Evolutionary conservation across 2,329 filamentous ascomycete genomes (phyloP), one percentile per base, ranked within the genome.

Genomic region (Hypoxylon rubiginosum): DNA sequence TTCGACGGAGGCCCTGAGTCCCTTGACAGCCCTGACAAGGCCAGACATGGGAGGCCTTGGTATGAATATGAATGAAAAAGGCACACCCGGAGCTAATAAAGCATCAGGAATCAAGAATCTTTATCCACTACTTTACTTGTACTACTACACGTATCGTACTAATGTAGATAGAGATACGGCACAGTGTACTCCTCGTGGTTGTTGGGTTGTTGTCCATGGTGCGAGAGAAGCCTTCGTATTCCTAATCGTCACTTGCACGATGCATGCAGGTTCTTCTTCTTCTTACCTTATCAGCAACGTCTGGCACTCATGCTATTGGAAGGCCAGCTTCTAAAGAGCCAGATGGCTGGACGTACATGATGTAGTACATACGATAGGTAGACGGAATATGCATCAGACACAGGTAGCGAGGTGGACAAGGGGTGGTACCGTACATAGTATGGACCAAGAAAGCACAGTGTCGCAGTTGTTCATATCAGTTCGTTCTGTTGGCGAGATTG

Each of bases 401-500:
- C 7, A 21, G 26, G 34, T 51, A 62, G 26, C 55, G 58, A 64
- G n/a, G 52, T 52, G 46, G 36, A 43, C 62, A 56, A 55, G 59
- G 34, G 54, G 21, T 65, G 39, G 45, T 49, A 66, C 63, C 21
- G n/a, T n/a, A n/a, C n/a, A n/a, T n/a, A n/a, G 52, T 68, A 63
- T 61, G 52, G 53, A 43, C 43, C 50, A 52, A 68, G 62, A n/a
- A 68, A 70, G 61, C 45, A 68, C 65, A 69, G 62, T 71, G 71
- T 71, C 61, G 70, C 65, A 73, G 58, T 68, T 43, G 21, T 67
- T 72, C 70, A 70, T 71, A 68, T 71, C 67, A 71, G 52, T n/a
- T 58, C 54, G 32, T 56, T 48, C 62, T 61, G 68, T 74, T 74
- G 72, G 72, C 72, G 72, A 74, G 67, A 74, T 74, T 74, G 67